These are phyloP conservation scores for Uncinocarpus reesii DNA, from an alignment of 2,329 filamentous ascomycete species.

Conservation along the genomic window DNA sequence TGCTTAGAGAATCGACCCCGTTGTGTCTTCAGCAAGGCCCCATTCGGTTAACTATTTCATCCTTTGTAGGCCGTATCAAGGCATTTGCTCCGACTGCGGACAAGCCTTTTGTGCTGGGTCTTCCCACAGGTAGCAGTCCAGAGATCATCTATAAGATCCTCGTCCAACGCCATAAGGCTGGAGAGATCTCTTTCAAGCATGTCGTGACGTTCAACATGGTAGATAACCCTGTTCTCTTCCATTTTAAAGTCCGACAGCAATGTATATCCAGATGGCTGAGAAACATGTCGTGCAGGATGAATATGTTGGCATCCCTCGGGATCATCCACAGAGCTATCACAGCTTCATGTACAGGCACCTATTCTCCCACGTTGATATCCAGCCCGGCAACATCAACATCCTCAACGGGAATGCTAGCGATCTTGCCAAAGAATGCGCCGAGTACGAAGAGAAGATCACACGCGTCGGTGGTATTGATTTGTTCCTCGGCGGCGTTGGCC, in stretches of 20 bases:
- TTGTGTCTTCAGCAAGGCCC: background rate
- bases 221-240: conserved; percentile 21
- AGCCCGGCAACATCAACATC: conserved; percentile 73
- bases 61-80: conserved; percentile 59
- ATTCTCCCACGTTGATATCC: conserved; percentile 75
- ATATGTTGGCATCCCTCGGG: conserved; percentile 72
- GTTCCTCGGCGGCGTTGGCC: conserved; percentile 74
- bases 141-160: conserved; percentile 67
- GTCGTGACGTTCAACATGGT: conserved; percentile 90
- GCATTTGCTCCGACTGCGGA: conserved; percentile 60
- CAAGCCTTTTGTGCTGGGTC: conserved; percentile 69
- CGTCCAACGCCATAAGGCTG: conserved; percentile 42
- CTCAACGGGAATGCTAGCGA: conserved; percentile 70
- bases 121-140: conserved; percentile 75
- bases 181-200: conserved; percentile 70
- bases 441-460: conserved; percentile 70
- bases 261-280: conserved; percentile 8
- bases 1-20: too few relatives aligned
- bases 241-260: too few relatives aligned
- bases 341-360: conserved; percentile 91
- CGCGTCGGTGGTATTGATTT: conserved; percentile 69
- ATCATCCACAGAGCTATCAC: conserved; percentile 79
- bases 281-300: conserved; percentile 51
- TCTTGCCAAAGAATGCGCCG: conserved; percentile 63
- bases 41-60: background rate